A percentile compares a stretch with the other conserved stretches of the same genome.
Conservation (phyloP, 2,329 filamentous ascomycete species). For the Penicillium psychrosexuale region DNA sequence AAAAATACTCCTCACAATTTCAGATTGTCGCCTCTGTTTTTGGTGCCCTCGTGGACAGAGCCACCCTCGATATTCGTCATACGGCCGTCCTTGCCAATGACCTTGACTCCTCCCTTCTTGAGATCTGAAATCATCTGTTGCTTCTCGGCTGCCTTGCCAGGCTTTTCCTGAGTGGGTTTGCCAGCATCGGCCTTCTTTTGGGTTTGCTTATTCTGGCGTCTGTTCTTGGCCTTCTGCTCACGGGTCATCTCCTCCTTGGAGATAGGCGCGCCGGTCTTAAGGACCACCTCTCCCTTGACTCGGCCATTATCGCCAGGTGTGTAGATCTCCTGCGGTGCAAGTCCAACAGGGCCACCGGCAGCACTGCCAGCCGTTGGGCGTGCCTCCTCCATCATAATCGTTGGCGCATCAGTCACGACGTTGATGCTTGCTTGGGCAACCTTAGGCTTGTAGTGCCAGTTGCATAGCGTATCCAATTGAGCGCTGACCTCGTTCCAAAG, state of each 20-base stretch:
- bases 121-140: slow-evolving; percentile 63
- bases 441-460: slow-evolving; percentile 94
- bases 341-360: slow-evolving; percentile 58
- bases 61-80: slow-evolving; percentile 80
- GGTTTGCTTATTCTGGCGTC: slow-evolving; percentile 81
- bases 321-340: slow-evolving; percentile 95
- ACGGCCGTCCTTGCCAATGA: slow-evolving; percentile 87
- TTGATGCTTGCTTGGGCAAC: slow-evolving; percentile 76
- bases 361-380: slow-evolving; percentile 76
- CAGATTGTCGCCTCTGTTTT: slow-evolving; percentile 30
- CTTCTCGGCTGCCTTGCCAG: slow-evolving; percentile 45
- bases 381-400: slow-evolving; percentile 90
- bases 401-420: slow-evolving; percentile 86
- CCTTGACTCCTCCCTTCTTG: slow-evolving; percentile 82
- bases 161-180: slow-evolving; percentile 45
- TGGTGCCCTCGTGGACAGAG: slow-evolving; percentile 51
- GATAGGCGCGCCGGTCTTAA: slow-evolving; percentile 73
- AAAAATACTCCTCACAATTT: slow-evolving; percentile 30
- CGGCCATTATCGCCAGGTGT: slow-evolving; percentile 66
- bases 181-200: slow-evolving; percentile 62
- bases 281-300: slow-evolving; percentile 67
- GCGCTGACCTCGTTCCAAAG: slow-evolving; percentile 79
- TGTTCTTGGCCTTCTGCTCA: slow-evolving; percentile 74
- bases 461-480: slow-evolving; percentile 83
- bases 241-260: slow-evolving; percentile 81